These are phyloP conservation scores for Stellera chamaejasme DNA, from an alignment of 345 rosid genomes.

Conservation along the genomic window DNA sequence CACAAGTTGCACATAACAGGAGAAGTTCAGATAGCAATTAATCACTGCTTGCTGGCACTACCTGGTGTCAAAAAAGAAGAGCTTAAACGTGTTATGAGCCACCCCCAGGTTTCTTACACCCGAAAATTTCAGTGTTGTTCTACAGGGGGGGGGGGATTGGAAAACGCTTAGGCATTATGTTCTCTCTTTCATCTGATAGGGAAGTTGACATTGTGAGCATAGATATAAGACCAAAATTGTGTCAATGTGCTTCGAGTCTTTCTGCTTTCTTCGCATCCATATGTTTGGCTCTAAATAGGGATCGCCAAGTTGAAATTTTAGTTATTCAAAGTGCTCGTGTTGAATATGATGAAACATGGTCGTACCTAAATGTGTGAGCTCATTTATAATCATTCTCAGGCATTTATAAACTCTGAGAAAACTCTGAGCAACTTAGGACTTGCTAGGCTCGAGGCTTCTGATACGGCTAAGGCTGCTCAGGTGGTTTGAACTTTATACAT, in stretches of 20 bases:
- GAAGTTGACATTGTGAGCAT: too few species aligned
- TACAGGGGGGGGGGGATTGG: neutral
- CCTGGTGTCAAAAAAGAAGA: slow-evolving; percentile 68
- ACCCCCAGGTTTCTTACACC: slow-evolving; percentile 62
- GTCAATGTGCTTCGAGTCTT: too few species aligned
- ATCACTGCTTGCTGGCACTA: slow-evolving; percentile 80
- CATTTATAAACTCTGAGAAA: slow-evolving; percentile 73
- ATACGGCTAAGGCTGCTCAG: slow-evolving; percentile 94
- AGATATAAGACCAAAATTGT: too few species aligned
- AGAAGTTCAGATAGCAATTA: slow-evolving; percentile 71
- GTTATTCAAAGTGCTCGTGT: too few species aligned
- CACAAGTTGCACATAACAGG: slow-evolving; percentile 94
- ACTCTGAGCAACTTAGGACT: slow-evolving; percentile 52
- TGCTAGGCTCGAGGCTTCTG: slow-evolving; percentile 47
- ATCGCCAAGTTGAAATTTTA: too few species aligned
- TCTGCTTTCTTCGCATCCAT: too few species aligned
- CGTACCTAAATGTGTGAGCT: too few species aligned
- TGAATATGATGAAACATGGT: too few species aligned
- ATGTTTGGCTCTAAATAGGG: too few species aligned
- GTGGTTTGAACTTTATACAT: slow-evolving; percentile 23
- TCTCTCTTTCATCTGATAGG: too few species aligned
- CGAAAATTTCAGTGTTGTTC: neutral
- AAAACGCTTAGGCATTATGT: neutral
- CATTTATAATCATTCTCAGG: slow-evolving; percentile 31
- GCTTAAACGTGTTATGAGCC: slow-evolving; percentile 69